phyloP scores from a whole-genome alignment of 2,329 filamentous ascomycete species.

The Metarhizium guizhouense region DNA sequence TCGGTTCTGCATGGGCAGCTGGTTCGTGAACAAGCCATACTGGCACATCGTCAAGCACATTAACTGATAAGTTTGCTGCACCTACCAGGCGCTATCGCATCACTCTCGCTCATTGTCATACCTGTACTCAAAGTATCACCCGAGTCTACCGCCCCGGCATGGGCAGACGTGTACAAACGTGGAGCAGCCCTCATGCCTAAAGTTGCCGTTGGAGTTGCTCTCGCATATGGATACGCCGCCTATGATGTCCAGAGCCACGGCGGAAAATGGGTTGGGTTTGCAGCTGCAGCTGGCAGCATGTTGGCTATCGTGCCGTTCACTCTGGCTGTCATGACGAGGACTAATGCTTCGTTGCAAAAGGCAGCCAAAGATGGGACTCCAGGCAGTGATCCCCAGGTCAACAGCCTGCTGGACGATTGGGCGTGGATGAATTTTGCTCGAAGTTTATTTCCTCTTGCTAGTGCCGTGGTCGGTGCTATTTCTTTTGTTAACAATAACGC shows the following conservation, averaged over 20 bases:
- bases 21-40: slow-evolving; percentile 14
- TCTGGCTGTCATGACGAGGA: slow-evolving; percentile 24
- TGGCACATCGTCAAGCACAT: not conserved
- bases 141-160: slow-evolving; percentile 22
- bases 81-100: slow-evolving; percentile 24
- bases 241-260: slow-evolving; percentile 21
- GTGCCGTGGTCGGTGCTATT: slow-evolving; percentile 16
- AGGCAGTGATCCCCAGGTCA: slow-evolving; percentile 10
- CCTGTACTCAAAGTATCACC: slow-evolving; percentile 21
- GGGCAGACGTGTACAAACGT: slow-evolving; percentile 28
- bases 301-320: slow-evolving; percentile 32
- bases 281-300: slow-evolving; percentile 22
- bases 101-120: slow-evolving; percentile 26
- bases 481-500: slow-evolving; percentile 11
- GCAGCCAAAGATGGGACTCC: slow-evolving; percentile 12
- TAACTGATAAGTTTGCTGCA: not conserved
- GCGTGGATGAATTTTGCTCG: slow-evolving; percentile 19
- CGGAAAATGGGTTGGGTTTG: slow-evolving; percentile 24
- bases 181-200: slow-evolving; percentile 29
- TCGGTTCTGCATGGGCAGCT: slow-evolving; percentile 28
- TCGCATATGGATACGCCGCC: slow-evolving; percentile 26
- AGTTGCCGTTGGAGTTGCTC: slow-evolving; percentile 21
- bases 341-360: slow-evolving; percentile 24
- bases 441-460: slow-evolving; percentile 21
- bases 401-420: slow-evolving; percentile 14